Conservation (phyloP, 2,329 filamentous ascomycete genomes). For the Acarospora socialis region DNA sequence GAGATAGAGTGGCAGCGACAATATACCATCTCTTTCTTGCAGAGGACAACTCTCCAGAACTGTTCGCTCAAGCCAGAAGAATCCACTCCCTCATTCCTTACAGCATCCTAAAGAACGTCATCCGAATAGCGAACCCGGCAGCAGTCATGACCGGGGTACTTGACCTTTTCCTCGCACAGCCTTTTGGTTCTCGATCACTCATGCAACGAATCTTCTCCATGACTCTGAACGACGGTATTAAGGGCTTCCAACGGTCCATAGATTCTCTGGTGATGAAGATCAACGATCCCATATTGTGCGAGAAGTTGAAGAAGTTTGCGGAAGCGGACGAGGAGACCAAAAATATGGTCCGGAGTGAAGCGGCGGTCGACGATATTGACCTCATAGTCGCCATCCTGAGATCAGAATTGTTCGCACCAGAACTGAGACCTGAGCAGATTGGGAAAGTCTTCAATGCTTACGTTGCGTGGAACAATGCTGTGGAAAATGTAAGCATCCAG, state of each 20-base stretch:
- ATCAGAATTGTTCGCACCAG: constrained; percentile 59
- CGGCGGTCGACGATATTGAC: constrained; percentile 60
- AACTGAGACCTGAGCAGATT: constrained; percentile 60
- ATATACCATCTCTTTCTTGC: constrained; percentile 95
- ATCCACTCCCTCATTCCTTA: constrained; percentile 95
- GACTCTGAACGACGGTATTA: constrained; percentile 81
- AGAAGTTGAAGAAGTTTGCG: constrained; percentile 70
- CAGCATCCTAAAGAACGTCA: constrained; percentile 86
- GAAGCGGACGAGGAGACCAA: constrained; percentile 65
- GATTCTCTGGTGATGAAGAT: constrained; percentile 64
- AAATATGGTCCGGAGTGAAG: constrained; percentile 56
- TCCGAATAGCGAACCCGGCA: constrained; percentile 88
- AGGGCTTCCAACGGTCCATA: constrained; percentile 72
- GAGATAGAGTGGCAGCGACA: constrained; percentile 62
- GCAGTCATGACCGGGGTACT: constrained; percentile 93
- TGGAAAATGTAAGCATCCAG: constrained; percentile 55
- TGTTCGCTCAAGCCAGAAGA: constrained; percentile 85
- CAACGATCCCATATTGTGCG: constrained; percentile 61
- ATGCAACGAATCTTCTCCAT: constrained; percentile 91
- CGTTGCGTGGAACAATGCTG: constrained; percentile 86
- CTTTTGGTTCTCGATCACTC: constrained; percentile 77
- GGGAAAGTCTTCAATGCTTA: constrained; percentile 85
- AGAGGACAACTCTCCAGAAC: constrained; percentile 92
- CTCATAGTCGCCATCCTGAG: constrained; percentile 72
- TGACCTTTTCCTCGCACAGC: constrained; percentile 90